A percentile compares a stretch with the other conserved stretches of the same genome.
phyloP scores from a whole-genome alignment of 768 basidiomycete species.

The Russula lepida region DNA sequence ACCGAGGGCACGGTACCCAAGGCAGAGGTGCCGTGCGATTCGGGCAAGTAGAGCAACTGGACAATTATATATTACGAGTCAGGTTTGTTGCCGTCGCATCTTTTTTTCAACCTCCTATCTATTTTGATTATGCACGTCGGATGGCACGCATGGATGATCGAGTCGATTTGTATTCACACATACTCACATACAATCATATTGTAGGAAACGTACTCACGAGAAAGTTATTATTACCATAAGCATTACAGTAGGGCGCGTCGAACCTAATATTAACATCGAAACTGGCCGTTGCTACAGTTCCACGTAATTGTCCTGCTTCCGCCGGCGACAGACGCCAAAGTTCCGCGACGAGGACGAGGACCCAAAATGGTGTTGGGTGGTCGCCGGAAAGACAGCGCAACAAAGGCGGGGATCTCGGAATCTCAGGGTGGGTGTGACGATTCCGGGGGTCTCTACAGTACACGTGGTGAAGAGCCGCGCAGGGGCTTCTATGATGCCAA shows the following conservation, averaged over 20 bases:
- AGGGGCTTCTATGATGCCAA: conserved; percentile 7
- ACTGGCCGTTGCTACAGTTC: neutral
- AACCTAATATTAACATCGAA: conserved; percentile 14
- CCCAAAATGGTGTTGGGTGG: neutral
- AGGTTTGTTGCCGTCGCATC: neutral
- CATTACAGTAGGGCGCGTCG: conserved; percentile 6
- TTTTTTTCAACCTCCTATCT: neutral
- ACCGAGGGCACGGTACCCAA: neutral
- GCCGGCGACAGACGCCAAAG: conserved; percentile 1
- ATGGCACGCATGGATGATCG: conserved; percentile 14
- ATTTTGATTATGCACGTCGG: conserved; percentile 8
- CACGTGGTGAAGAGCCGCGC: neutral
- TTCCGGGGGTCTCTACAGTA: neutral
- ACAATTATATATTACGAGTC: conserved; percentile 13
- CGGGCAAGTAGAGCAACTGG: conserved; percentile 13
- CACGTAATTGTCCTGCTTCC: conserved; percentile 7
- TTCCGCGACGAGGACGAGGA: neutral
- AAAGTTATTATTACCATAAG: conserved; percentile 12
- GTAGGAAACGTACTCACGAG: conserved; percentile 11
- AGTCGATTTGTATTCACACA: conserved; percentile 1
- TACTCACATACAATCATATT: conserved; percentile 3
- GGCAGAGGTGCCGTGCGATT: neutral
- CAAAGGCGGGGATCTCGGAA: conserved; percentile 11
- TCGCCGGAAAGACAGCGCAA: neutral
- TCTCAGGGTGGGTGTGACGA: neutral